Percentiles rank a stretch among this genome's conserved stretches.
Conservation (phyloP, 805 yeast species). For the Clavispora vitiphila region DNA sequence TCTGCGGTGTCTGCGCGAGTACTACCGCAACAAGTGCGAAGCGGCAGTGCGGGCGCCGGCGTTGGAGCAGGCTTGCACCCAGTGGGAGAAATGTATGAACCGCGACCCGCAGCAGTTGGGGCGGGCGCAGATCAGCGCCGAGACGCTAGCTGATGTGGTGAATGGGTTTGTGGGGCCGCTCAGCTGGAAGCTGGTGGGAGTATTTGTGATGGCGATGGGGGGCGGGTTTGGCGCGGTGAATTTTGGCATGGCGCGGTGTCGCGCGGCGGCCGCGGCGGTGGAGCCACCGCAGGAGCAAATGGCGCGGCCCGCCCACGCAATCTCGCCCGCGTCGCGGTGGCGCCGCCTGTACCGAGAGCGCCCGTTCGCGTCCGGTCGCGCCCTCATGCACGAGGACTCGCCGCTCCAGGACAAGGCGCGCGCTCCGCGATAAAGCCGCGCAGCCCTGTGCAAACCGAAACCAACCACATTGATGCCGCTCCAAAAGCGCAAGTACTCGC, state of each 20-base stretch:
- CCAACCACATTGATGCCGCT: not conserved
- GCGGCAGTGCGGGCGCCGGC: constrained; percentile 67
- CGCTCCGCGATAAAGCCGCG: not conserved
- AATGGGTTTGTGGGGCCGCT: constrained; percentile 72
- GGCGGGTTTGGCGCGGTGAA: constrained; percentile 53
- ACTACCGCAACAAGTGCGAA: constrained; percentile 66
- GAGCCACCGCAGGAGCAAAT: too few species aligned
- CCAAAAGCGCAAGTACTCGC: constrained; percentile 14
- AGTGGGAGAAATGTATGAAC: constrained; percentile 81
- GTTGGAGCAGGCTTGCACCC: constrained; percentile 59
- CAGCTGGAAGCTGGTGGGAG: constrained; percentile 59
- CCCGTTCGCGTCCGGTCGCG: not conserved
- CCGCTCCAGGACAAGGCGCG: not conserved
- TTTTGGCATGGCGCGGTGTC: constrained; percentile 2
- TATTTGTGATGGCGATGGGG: constrained; percentile 40
- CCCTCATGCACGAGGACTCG: not conserved
- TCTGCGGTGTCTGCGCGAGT: constrained; percentile 64
- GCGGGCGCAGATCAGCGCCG: constrained; percentile 69
- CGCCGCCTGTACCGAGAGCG: not conserved
- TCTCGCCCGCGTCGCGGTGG: not conserved
- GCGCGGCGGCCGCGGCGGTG: not conserved
- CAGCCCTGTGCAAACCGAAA: not conserved
- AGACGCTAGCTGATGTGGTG: constrained; percentile 75
- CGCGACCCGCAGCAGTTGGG: constrained; percentile 67
- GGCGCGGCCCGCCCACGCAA: too few species aligned